Evolutionary conservation across 441 rosid genomes (phyloP), one percentile per base, ranked within the genome.

Genomic region (Populus hybrid): DNA sequence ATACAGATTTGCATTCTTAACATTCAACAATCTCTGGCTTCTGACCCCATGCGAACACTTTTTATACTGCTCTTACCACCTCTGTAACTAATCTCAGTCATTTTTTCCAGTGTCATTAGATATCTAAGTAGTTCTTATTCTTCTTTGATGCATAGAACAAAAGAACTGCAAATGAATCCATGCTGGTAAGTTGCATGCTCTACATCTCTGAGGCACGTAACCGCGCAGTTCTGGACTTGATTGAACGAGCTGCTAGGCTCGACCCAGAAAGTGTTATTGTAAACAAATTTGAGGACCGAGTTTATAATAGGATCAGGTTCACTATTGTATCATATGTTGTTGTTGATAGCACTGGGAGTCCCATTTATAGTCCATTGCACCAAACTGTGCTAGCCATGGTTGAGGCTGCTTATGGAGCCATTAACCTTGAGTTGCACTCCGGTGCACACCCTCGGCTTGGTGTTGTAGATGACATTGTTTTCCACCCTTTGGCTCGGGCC

Each of bases 361-460:
- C n/a, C n/a, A n/a, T n/a, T n/a, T n/a, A n/a, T n/a, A n/a, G n/a
- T n/a, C n/a, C 93, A 7, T 59, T 91, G 83, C 93, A 83, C 7
- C 88, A 84, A 69, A 85, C 90, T n/a, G 78, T 91, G 18, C 7
- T 89, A 10, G 82, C 90, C 23, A 86, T 89, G 88, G 90, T 61
- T 9, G 88, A 88, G 80, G 92, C 89, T 21, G 90, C 92, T 23
- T 88, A 77, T 53, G 90, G 53, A 33, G 81, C 83, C 66, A 77
- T 87, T 69, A 83, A 88, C 86, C 86, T 91, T 18, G 89, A 89
- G 81, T 38, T 72, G 72, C 92, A 91, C 74, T 78, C 84, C 0
- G 93, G 93, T 33, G 78, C 90, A 0, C 86, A 91, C 74, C 91
- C 93, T 31, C 86, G 93, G 68, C 89, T 91, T 8, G 91, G 94